These are phyloP conservation scores for Gossypium ekmanianum DNA, from an alignment of 345 rosid genomes.

Conservation along the genomic window DNA sequence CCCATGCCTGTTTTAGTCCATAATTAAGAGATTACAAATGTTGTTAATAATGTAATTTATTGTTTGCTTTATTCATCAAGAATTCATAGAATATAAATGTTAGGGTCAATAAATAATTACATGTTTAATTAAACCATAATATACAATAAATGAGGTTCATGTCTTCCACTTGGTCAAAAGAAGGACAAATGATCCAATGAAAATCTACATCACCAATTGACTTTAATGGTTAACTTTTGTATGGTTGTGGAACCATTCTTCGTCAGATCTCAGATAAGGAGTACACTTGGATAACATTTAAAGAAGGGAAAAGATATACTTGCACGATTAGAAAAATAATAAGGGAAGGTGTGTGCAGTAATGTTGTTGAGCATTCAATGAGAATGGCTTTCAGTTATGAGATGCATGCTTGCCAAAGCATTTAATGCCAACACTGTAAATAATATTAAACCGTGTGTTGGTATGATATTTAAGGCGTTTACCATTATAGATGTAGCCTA, in stretches of 20 bases:
- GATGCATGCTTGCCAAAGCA: neutral
- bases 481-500: accelerated
- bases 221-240: neutral
- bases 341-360: neutral
- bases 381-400: neutral
- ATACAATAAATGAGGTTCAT: neutral
- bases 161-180: neutral
- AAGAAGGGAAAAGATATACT: neutral
- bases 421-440: neutral
- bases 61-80: too few relatives aligned
- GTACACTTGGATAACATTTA: neutral
- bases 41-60: too few relatives aligned
- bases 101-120: too few relatives aligned
- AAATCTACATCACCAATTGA: neutral
- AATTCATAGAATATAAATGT: too few relatives aligned
- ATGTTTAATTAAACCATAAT: too few relatives aligned
- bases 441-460: too few relatives aligned
- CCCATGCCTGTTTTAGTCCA: neutral
- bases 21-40: neutral
- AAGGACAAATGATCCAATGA: neutral
- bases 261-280: neutral
- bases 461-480: accelerated
- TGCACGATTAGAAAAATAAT: too few relatives aligned
- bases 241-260: neutral
- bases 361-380: neutral